Evolutionary conservation across 164 flowering plant genomes (phyloP), one percentile per base, ranked within the genome.

Genomic region (Tetrastigma voinierianum): DNA sequence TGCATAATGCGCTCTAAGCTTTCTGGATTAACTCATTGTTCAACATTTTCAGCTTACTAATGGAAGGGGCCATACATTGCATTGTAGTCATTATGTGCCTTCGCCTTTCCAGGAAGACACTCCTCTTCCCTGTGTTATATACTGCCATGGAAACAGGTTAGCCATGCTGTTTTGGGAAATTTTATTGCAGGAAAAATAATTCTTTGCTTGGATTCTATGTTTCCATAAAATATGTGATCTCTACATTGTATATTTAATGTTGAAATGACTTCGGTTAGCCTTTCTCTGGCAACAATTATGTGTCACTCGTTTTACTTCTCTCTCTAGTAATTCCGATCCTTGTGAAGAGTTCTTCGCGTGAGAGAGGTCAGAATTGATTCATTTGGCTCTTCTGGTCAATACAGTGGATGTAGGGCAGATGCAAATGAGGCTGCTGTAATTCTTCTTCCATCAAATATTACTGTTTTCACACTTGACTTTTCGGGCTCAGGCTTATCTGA

Each of bases 61-160:
- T 82, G 73, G 69, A 66, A 80, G 95, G 71, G 92, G 95, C 21
- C 84, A 90, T 73, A 80, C 67, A 25, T 76, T 94, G 75, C 80
- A 77, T 48, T 94, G 98, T 76, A 90, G 93, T 74, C 98, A 94
- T 81, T 94, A 94, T 72, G 66, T 87, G 44, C 98, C 98, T 57
- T 80, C 90, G 9, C 72, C 74, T 64, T 70, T 74, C 66, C 90
- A 90, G 1, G 91, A 84, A 70, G 87, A 84, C 51, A 73, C 82
- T n/a, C 74, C 88, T 67, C 86, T 94, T 51, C 98, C 98, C 44
- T 94, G 98, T 89, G 98, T 94, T 61, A 81, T 94, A 64, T 94
- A 94, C 77, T 94, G 98, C 77, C 98, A 94, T 74, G 98, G 98
- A 64, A 94, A 94, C 79, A 94, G 98, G 98, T 87, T 32, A 51